These are phyloP conservation scores for Rhodocollybia butyracea DNA, from an alignment of 768 basidiomycete species.

Conservation along the genomic window DNA sequence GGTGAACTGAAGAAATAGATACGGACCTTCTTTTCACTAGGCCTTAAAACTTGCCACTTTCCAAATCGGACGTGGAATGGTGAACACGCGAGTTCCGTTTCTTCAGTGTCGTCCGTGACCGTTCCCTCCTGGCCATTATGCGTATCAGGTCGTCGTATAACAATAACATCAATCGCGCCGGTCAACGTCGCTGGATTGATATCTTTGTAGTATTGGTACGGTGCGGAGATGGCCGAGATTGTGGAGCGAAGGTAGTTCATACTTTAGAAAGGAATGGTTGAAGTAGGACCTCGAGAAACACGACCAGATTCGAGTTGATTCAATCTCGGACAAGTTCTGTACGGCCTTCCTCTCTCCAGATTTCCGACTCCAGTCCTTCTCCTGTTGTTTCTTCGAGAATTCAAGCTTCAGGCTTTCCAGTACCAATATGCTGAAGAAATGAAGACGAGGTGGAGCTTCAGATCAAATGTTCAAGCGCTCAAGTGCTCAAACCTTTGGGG, in stretches of 20 bases:
- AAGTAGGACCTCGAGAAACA: background rate
- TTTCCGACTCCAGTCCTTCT: no score
- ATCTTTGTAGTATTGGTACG: slow-evolving; percentile 88
- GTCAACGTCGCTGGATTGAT: slow-evolving; percentile 97
- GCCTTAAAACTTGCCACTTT: slow-evolving; percentile 92
- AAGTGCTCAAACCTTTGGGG: no score
- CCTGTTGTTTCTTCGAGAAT: no score
- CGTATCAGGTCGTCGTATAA: slow-evolving; percentile 76
- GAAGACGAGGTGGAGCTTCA: no score
- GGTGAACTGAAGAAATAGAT: background rate
- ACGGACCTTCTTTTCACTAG: slow-evolving; percentile 86
- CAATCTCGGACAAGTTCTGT: no score
- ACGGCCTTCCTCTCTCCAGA: no score
- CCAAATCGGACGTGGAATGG: slow-evolving; percentile 98
- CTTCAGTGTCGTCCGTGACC: slow-evolving; percentile 58
- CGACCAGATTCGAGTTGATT: background rate
- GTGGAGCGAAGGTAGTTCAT: slow-evolving; percentile 92
- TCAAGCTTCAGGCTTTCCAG: no score
- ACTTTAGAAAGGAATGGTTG: slow-evolving; percentile 8
- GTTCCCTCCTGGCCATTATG: no score
- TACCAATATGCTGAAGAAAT: no score
- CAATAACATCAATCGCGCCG: slow-evolving; percentile 98
- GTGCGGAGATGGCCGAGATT: slow-evolving; percentile 79
- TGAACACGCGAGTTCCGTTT: slow-evolving; percentile 76
- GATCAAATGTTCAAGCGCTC: no score